phyloP scores from a whole-genome alignment of 148 eudicot genomes.

The Silene latifolia region DNA sequence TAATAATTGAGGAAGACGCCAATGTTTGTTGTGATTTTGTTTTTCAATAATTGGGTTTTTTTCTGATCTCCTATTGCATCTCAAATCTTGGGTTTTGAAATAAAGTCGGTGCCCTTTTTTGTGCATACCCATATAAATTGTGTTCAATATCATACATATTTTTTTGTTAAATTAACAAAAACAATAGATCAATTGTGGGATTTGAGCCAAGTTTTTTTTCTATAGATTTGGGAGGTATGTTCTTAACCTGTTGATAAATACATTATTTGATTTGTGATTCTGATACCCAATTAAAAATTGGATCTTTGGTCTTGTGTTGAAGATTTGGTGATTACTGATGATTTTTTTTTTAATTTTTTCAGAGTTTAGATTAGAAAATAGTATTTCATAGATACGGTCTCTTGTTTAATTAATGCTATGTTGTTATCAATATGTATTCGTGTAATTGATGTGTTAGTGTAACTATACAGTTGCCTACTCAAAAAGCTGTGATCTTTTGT shows the following conservation, averaged over 20 bases:
- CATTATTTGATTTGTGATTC: background rate
- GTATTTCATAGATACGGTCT: background rate
- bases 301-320: conserved; percentile 1
- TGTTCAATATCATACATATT: background rate
- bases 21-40: conserved; percentile 15
- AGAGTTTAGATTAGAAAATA: background rate
- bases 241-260: background rate
- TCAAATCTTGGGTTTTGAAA: conserved; percentile 12
- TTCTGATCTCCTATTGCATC: conserved; percentile 17
- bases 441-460: conserved; percentile 5
- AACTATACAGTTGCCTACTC: background rate
- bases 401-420: background rate
- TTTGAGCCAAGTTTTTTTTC: background rate
- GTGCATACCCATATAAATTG: conserved; percentile 12
- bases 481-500: conserved; percentile 1
- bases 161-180: background rate
- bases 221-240: conserved; percentile 17
- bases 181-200: background rate
- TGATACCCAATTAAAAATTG: background rate
- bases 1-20: conserved; percentile 19
- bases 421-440: background rate
- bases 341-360: no score
- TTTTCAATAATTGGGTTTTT: conserved; percentile 19
- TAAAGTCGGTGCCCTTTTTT: conserved; percentile 15
- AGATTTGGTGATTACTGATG: background rate